A percentile compares a stretch with the other conserved stretches of the same genome.
Conservation (phyloP, 768 basidiomycete species). For the Leccinum rimulosum region DNA sequence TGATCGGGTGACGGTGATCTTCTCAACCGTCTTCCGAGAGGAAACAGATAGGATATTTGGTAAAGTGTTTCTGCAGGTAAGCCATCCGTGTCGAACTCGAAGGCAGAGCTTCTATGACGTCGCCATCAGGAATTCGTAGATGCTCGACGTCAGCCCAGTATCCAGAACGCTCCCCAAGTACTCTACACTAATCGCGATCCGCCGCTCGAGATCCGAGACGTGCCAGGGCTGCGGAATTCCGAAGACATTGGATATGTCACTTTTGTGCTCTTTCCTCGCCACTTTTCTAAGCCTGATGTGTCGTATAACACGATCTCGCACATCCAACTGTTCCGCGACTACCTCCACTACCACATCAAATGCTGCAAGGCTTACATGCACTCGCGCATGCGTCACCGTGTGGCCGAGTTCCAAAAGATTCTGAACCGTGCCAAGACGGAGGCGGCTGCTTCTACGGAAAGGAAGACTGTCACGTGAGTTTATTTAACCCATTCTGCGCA, state of each 20-base stretch:
- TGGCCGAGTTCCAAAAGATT: slow-evolving; percentile 93
- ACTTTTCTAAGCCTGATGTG: slow-evolving; percentile 71
- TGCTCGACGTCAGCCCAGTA: slow-evolving; percentile 87
- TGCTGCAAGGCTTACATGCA: slow-evolving; percentile 99
- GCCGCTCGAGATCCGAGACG: slow-evolving; percentile 91
- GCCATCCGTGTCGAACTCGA: slow-evolving; percentile 6
- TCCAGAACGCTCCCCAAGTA: slow-evolving; percentile 97
- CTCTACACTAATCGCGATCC: slow-evolving; percentile 93
- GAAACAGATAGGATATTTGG: slow-evolving; percentile 98
- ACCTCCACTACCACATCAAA: slow-evolving; percentile 99
- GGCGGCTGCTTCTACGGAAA: slow-evolving; percentile 62
- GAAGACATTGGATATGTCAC: slow-evolving; percentile 97
- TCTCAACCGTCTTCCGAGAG: slow-evolving; percentile 94
- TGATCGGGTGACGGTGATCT: slow-evolving; percentile 97
- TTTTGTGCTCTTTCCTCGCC: slow-evolving; percentile 96
- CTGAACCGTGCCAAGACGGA: slow-evolving; percentile 96
- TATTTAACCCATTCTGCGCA: not conserved
- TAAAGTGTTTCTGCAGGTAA: slow-evolving; percentile 95
- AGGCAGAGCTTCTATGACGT: slow-evolving; percentile 5
- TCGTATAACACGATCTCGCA: slow-evolving; percentile 86
- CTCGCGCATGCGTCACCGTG: slow-evolving; percentile 91
- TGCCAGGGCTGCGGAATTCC: slow-evolving; percentile 73
- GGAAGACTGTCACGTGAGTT: slow-evolving; percentile 85
- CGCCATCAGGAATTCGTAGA: slow-evolving; percentile 90
- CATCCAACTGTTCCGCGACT: slow-evolving; percentile 96